phyloP scores from a whole-genome alignment of 176 grass and related monocot genomes.

The Hsuehochloa calcarea region DNA sequence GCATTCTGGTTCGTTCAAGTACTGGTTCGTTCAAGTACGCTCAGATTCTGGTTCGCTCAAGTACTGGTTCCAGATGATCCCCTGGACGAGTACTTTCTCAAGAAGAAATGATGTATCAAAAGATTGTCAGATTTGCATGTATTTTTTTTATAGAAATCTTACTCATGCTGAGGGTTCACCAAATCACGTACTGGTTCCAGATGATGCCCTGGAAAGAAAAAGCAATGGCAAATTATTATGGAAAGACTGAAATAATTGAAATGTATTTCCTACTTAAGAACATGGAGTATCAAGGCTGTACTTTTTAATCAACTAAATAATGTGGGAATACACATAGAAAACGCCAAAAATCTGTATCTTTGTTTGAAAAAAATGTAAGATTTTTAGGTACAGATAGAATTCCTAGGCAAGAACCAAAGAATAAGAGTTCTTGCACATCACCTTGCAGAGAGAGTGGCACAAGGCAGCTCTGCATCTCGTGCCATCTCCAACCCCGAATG shows the following conservation, averaged over 20 bases:
- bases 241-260: background rate
- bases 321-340: background rate
- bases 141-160: constrained; percentile 40
- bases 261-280: background rate
- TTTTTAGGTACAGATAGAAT: background rate
- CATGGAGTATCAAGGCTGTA: background rate
- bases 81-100: background rate
- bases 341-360: background rate
- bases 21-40: too few relatives aligned
- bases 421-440: constrained; percentile 22
- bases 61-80: too few relatives aligned
- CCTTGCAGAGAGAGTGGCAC: constrained; percentile 45
- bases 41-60: too few relatives aligned
- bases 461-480: constrained; percentile 61
- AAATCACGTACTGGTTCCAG: constrained; percentile 77
- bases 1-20: too few relatives aligned
- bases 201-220: constrained; percentile 58
- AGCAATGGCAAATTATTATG: constrained; percentile 12
- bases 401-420: background rate
- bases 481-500: constrained; percentile 81
- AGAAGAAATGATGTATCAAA: background rate
- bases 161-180: constrained; percentile 90
- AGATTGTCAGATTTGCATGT: constrained; percentile 3
- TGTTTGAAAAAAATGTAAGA: background rate
- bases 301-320: background rate